Evolutionary conservation across 2,329 filamentous ascomycete genomes (phyloP).

Genomic region (Biscogniauxia sp.): DNA sequence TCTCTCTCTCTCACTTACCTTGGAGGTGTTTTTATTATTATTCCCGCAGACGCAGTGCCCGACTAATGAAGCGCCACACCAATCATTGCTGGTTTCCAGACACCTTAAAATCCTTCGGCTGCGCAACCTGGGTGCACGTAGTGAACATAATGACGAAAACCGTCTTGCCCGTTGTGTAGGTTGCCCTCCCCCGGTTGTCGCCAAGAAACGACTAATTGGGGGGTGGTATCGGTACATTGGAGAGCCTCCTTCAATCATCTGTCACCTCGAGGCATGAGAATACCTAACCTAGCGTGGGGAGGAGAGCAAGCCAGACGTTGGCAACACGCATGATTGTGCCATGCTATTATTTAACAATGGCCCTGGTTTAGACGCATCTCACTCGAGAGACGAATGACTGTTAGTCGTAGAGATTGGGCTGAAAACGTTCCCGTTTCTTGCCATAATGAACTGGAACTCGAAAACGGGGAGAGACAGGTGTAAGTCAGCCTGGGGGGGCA

Average conservation of each 20-base stretch:
- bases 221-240: neutral
- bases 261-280: neutral
- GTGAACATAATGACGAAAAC: slow-evolving; percentile 4
- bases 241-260: neutral
- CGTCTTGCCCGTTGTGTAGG: neutral
- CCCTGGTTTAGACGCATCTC: neutral
- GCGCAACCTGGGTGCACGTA: neutral
- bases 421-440: neutral
- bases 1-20: neutral
- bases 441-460: neutral
- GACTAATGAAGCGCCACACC: slow-evolving; percentile 6
- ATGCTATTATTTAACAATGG: too few species aligned
- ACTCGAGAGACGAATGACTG: too few species aligned
- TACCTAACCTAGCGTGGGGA: neutral
- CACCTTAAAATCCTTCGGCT: neutral
- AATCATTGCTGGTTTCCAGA: slow-evolving; percentile 1
- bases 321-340: too few species aligned
- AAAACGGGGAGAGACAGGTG: neutral
- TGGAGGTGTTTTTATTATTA: neutral
- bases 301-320: neutral
- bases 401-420: neutral
- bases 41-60: slow-evolving; percentile 2
- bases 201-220: neutral
- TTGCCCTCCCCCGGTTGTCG: neutral
- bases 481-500: neutral